A percentile compares a stretch with the other conserved stretches of the same genome.
Evolutionary conservation across 495 filamentous ascomycete species (phyloP).

Genomic region (Penicillium taxi): DNA sequence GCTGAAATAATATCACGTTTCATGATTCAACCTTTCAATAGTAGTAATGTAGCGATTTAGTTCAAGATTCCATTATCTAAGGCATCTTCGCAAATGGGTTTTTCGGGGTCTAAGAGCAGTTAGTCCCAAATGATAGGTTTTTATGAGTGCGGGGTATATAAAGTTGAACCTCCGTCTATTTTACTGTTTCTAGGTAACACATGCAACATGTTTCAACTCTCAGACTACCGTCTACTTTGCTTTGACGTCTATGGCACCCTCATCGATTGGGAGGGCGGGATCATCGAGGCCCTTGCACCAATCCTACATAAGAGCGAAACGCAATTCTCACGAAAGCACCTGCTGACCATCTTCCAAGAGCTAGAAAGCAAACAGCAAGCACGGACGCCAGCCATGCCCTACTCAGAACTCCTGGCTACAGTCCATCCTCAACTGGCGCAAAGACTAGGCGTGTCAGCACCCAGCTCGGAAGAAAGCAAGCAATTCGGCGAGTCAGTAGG

Average conservation of each 20-base stretch:
- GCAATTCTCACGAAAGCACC: constrained; percentile 34
- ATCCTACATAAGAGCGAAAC: constrained; percentile 34
- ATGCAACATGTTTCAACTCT: constrained; percentile 26
- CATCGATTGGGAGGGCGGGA: constrained; percentile 62
- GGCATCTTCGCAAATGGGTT: too few species aligned
- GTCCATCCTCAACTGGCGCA: constrained; percentile 41
- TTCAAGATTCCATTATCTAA: too few species aligned
- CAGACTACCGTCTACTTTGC: constrained; percentile 44
- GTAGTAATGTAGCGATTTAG: too few species aligned
- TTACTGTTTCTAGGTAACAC: neutral
- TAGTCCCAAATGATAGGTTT: too few species aligned
- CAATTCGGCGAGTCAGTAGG: constrained; percentile 49
- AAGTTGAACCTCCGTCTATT: neutral
- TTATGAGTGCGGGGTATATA: too few species aligned
- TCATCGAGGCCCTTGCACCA: constrained; percentile 33
- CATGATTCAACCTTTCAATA: constrained; percentile 3
- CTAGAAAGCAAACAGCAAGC: constrained; percentile 40
- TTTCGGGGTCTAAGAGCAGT: too few species aligned
- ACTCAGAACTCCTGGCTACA: constrained; percentile 47
- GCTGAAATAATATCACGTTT: constrained; percentile 8
- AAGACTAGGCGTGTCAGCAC: constrained; percentile 30
- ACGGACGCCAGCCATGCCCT: constrained; percentile 45
- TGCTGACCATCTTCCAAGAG: constrained; percentile 31
- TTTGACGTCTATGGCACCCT: constrained; percentile 85
- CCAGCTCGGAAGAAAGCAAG: constrained; percentile 21